Conservation (phyloP, 1,284 basidiomycete genomes). For the Boletus subluridellus region DNA sequence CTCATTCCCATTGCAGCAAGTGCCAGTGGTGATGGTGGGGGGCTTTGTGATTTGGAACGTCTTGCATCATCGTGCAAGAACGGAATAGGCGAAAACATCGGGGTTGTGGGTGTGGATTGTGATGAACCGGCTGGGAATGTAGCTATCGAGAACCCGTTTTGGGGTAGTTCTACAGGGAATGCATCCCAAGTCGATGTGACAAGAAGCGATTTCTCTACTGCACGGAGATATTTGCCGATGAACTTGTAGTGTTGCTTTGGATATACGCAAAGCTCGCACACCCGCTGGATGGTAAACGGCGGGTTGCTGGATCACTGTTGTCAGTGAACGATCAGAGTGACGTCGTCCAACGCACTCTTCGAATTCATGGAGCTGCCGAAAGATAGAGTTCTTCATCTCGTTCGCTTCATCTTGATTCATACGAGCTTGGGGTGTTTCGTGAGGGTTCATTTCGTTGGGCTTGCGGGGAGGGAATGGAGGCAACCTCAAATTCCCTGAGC, state of each 20-base stretch:
- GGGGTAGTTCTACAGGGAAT: constrained; percentile 55
- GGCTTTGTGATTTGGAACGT: constrained; percentile 69
- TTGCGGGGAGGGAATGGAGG: constrained; percentile 74
- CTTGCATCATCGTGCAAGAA: constrained; percentile 77
- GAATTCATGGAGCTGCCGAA: constrained; percentile 70
- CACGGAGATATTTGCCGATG: constrained; percentile 88
- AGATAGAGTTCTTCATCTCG: constrained; percentile 58
- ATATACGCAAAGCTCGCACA: constrained; percentile 78
- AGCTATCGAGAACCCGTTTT: constrained; percentile 40
- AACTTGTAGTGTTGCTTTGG: constrained; percentile 74
- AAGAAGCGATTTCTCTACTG: constrained; percentile 79
- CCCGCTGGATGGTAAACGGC: constrained; percentile 90
- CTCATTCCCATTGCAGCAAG: constrained; percentile 40
- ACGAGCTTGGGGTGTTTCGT: constrained; percentile 55
- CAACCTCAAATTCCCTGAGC: constrained; percentile 67
- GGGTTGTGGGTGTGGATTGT: constrained; percentile 62
- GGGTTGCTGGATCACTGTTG: constrained; percentile 46
- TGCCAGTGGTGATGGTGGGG: constrained; percentile 67
- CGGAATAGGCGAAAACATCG: constrained; percentile 79
- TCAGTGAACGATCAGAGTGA: constrained; percentile 13
- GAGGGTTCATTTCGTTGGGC: constrained; percentile 46
- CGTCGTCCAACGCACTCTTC: constrained; percentile 54
- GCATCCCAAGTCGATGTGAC: constrained; percentile 79
- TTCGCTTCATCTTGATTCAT: constrained; percentile 64
- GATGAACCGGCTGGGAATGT: constrained; percentile 43